Percentiles rank a stretch among this genome's conserved stretches.
Conservation (phyloP, 495 filamentous ascomycete species). For the Beverwykella pulmonaria region DNA sequence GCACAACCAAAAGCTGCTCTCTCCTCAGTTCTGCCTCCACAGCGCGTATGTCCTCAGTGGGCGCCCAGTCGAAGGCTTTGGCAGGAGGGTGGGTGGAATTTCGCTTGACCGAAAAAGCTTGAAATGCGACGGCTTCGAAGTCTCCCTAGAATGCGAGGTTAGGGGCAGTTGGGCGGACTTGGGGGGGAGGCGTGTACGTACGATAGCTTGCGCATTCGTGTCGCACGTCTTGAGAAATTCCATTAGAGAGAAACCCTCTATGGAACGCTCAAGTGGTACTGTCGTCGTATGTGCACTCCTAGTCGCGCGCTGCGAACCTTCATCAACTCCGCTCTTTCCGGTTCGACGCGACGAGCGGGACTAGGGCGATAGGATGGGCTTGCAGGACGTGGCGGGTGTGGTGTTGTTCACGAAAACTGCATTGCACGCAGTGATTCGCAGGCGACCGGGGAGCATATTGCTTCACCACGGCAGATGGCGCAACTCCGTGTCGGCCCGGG, state of each 20-base stretch:
- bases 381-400: not conserved
- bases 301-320: conserved; percentile 36
- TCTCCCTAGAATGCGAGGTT: conserved; percentile 30
- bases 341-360: conserved; percentile 13
- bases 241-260: conserved; percentile 40
- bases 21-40: conserved; percentile 31
- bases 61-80: not conserved
- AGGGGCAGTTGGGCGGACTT: not conserved
- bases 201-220: conserved; percentile 44
- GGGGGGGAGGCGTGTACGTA: conserved; percentile 9
- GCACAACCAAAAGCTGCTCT: conserved; percentile 25
- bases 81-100: not conserved
- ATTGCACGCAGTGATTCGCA: conserved; percentile 26
- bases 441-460: conserved; percentile 14
- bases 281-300: conserved; percentile 33
- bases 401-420: conserved; percentile 9
- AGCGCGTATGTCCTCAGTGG: conserved; percentile 22
- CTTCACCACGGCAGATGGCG: conserved; percentile 20
- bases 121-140: conserved; percentile 39
- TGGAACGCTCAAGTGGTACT: conserved; percentile 44
- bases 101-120: conserved; percentile 36
- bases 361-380: not conserved
- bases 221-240: conserved; percentile 46
- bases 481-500: conserved; percentile 5
- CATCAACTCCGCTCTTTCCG: conserved; percentile 36